phyloP scores from a whole-genome alignment of 768 basidiomycete genomes.

The Russula dissimulans region DNA sequence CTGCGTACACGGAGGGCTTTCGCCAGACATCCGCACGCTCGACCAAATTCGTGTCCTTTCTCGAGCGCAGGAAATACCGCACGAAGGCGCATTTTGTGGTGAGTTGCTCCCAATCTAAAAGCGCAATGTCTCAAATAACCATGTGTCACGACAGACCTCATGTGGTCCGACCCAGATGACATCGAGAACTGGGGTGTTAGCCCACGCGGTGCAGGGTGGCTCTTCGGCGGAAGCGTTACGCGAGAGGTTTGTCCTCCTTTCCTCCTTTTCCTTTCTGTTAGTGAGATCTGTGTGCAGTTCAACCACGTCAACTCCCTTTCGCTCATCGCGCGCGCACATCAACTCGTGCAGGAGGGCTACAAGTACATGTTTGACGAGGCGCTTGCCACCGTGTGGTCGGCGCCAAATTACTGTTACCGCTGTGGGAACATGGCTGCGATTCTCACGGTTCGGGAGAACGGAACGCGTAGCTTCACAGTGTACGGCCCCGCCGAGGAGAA shows the following conservation, averaged over 20 bases:
- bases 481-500: constrained; percentile 88
- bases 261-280: neutral
- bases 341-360: constrained; percentile 91
- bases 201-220: constrained; percentile 92
- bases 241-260: constrained; percentile 48
- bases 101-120: constrained; percentile 20
- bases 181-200: constrained; percentile 96
- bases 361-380: constrained; percentile 95
- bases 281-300: constrained; percentile 42
- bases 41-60: constrained; percentile 92
- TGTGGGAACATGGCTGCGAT: constrained; percentile 92
- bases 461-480: constrained; percentile 62
- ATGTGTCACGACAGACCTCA: constrained; percentile 51
- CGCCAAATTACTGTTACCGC: constrained; percentile 79
- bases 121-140: neutral
- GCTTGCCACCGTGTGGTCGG: constrained; percentile 90
- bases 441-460: constrained; percentile 70
- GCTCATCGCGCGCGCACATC: constrained; percentile 92
- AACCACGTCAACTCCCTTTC: constrained; percentile 83
- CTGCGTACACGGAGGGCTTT: constrained; percentile 94
- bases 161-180: constrained; percentile 98
- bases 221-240: constrained; percentile 84
- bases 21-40: constrained; percentile 89
- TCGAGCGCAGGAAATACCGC: constrained; percentile 95
- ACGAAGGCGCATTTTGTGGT: constrained; percentile 98